Evolutionary conservation across 2,329 filamentous ascomycete genomes (phyloP).

Genomic region (Orbilia ellipsospora): DNA sequence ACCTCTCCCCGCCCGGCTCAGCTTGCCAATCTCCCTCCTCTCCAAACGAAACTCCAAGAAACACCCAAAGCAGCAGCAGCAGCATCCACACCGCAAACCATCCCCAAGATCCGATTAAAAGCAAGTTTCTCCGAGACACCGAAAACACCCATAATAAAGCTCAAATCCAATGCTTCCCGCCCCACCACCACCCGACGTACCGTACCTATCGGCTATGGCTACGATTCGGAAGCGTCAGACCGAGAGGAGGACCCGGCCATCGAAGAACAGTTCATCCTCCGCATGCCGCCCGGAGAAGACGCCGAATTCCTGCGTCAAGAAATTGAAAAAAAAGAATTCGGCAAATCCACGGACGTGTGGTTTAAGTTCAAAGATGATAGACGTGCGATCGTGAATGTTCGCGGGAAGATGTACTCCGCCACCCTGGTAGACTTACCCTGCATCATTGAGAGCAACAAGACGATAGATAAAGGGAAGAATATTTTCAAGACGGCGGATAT

Average conservation of each 20-base stretch:
- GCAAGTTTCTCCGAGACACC: slow-evolving; percentile 51
- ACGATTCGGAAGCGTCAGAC: slow-evolving; percentile 95
- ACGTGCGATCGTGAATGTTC: slow-evolving; percentile 71
- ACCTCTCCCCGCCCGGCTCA: slow-evolving; percentile 34
- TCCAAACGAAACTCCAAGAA: slow-evolving; percentile 37
- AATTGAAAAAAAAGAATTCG: slow-evolving; percentile 79
- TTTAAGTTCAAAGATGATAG: slow-evolving; percentile 80
- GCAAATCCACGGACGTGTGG: slow-evolving; percentile 75
- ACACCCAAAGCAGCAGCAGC: not conserved
- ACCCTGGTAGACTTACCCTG: slow-evolving; percentile 76
- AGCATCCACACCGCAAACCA: slow-evolving; percentile 10
- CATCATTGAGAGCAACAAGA: slow-evolving; percentile 78
- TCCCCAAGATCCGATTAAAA: slow-evolving; percentile 45
- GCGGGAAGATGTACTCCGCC: slow-evolving; percentile 72
- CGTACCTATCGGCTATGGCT: slow-evolving; percentile 79
- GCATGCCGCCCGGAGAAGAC: slow-evolving; percentile 87
- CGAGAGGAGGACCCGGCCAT: slow-evolving; percentile 86
- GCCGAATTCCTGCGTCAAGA: slow-evolving; percentile 82
- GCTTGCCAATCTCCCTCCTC: slow-evolving; percentile 38
- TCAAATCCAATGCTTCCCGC: slow-evolving; percentile 72
- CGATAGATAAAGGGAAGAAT: slow-evolving; percentile 74
- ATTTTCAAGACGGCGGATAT: slow-evolving; percentile 78
- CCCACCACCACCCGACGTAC: slow-evolving; percentile 70
- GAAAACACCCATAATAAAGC: slow-evolving; percentile 66
- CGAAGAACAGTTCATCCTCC: slow-evolving; percentile 88